Evolutionary conservation across 1,139 yeast species (phyloP), one percentile per base, ranked within the genome.

Genomic region (Geotrichum cucujoidarum): DNA sequence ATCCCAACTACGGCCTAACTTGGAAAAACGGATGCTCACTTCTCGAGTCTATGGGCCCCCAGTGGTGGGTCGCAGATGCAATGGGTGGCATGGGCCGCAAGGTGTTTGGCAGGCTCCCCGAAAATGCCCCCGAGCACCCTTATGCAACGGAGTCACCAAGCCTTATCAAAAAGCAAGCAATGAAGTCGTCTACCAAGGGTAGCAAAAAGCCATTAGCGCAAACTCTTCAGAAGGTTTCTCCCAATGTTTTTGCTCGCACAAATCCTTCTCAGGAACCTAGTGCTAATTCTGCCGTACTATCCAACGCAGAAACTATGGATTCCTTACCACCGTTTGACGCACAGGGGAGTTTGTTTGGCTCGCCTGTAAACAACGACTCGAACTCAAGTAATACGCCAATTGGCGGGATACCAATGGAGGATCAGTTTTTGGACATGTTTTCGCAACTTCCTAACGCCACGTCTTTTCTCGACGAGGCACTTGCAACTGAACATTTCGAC

Each of bases 11-110:
- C 1, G 63, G 64, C 7, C 55, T 52, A 43, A 51, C 52, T 21
- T 64, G 67, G 67, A 50, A 55, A 29, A 63, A 64, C 29, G 53
- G 62, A 38, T 62, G 67, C 43, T 43, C 48, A 13, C 43, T 61
- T 29, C 57, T 65, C 37, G 65, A 64, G 39, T 42, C 48, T 21
- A 51, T 65, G 59, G 60, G 66, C 1, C 60, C 55, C 35, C 55
- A 60, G 32, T 65, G 69, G 69, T 65, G 69, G 69, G 66, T 66
- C 2, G 67, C 68, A 1, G 67, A 65, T 22, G 69, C 68, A 24
- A 65, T 65, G 69, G 64, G 67, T 14, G 57, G 61, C 32, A 64
- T 65, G 68, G 69, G 69, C 10, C 53, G 62, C 49, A 60, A 58
- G 13, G 65, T 64, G 25, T 64, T 65, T 50, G 55, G 56, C 31